Base-by-base conservation (phyloP, 495 filamentous ascomycete genomes). In the Cairneyella variabilis region DNA sequence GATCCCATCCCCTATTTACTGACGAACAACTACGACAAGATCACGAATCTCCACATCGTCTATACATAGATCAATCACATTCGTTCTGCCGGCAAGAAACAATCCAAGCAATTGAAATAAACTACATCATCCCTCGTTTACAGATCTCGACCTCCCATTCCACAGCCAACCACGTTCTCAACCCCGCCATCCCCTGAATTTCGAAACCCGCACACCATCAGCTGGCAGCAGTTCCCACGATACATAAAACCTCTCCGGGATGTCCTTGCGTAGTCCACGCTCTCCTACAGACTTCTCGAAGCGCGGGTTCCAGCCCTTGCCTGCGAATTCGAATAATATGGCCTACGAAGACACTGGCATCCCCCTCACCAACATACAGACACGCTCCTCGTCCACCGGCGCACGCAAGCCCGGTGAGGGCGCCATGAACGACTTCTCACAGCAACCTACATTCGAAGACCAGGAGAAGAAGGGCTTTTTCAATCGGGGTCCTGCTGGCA, bases 401-500 rank as follows among this genome's bases (percentile, higher is more conserved):
- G 68, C 76, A 26, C 68, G 80, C 21, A 76, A 69, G 63, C 70
- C 72, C 58, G 75, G 69, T 14, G 56, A 70, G 37, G 49, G 58
- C 22, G 62, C 58, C 36, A 59, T 62, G 34, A 36, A 53, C 27
- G 58, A 62, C 8, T 50, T 47, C 20, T 38, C 39, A 16, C 66
- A 67, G 25, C 56, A 62, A 9, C 55, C 67, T 32, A 48, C 55
- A 1, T 32, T 30, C 4, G 3, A 28, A 2, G 48, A 56, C 21
- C 71, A 73, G 28, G 76, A 80, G 64, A 84, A 80, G 62, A 66
- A 64, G 25, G 72, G 70, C 49, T 69, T 83, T 53, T 84, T 82
- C 64, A 69, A 77, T 38, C 69, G 74, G 25, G 61, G 67, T 28
- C 64, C 66, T 9, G 76, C 69, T 18, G 86, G 82, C 56, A 77